Conservation (phyloP, 1,284 basidiomycete genomes). For the Tausonia pullulans region DNA sequence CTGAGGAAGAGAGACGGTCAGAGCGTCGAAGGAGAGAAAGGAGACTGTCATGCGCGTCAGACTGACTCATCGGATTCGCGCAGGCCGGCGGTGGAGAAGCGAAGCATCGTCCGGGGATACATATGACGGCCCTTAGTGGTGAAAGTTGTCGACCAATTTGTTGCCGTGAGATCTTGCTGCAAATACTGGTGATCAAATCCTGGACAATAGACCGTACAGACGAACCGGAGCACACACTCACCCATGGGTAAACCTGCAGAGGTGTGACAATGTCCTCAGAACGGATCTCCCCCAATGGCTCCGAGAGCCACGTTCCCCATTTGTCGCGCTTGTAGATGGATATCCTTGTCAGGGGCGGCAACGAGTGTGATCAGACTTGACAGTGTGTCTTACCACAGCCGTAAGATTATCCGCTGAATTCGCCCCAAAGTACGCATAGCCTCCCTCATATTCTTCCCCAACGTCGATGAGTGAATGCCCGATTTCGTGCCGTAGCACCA, state of each 20-base stretch:
- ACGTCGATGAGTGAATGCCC: constrained; percentile 47
- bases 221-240: too few species aligned
- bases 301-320: constrained; percentile 61
- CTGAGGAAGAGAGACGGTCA: constrained; percentile 29
- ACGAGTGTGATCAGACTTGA: not conserved
- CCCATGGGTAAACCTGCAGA: constrained; percentile 50
- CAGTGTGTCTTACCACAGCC: not conserved
- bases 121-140: not conserved
- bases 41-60: too few species aligned
- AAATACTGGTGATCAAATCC: too few species aligned
- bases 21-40: not conserved
- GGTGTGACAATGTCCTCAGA: constrained; percentile 64
- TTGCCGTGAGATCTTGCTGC: constrained; percentile 6
- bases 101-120: not conserved
- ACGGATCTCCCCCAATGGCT: constrained; percentile 31
- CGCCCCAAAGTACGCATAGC: constrained; percentile 59
- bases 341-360: not conserved
- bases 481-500: constrained; percentile 66
- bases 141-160: not conserved
- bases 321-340: constrained; percentile 33
- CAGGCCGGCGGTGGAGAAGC: not conserved
- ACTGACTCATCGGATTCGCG: not conserved
- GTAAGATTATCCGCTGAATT: constrained; percentile 26
- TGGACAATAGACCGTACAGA: too few species aligned
- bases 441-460: constrained; percentile 77